A percentile compares a stretch with the other conserved stretches of the same genome.
Conservation (phyloP, 2,329 filamentous ascomycete species). For the Phialophora expanda region DNA sequence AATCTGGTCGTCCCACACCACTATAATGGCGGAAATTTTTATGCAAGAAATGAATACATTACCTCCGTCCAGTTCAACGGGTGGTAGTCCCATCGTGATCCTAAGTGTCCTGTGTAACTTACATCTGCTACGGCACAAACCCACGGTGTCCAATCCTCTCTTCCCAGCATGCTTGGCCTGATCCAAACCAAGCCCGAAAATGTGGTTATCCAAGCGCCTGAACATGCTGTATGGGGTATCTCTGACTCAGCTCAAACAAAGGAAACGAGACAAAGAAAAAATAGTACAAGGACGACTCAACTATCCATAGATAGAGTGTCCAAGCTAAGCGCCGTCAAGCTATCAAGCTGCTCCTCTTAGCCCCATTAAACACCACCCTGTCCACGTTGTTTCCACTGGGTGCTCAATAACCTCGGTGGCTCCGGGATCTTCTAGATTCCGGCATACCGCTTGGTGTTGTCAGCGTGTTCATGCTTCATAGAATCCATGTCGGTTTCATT, state of each 20-base stretch:
- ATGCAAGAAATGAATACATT: background rate
- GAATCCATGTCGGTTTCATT: conserved; percentile 1
- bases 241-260: conserved; percentile 25
- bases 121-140: background rate
- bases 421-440: conserved; percentile 53
- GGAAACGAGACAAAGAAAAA: conserved; percentile 2
- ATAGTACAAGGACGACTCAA: background rate
- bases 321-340: background rate
- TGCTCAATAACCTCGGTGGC: conserved; percentile 42
- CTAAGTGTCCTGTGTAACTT: background rate
- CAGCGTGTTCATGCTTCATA: background rate
- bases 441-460: conserved; percentile 2
- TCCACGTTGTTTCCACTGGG: background rate
- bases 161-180: background rate
- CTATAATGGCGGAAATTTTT: background rate
- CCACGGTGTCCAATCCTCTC: background rate
- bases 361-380: background rate
- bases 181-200: background rate
- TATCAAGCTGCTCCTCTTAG: background rate
- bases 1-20: background rate
- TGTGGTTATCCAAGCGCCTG: conserved; percentile 11
- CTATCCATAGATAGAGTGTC: background rate
- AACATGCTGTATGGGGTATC: conserved; percentile 34
- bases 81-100: background rate
- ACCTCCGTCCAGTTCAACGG: background rate